Base-by-base conservation (phyloP, 2,329 filamentous ascomycete species). In the Leptosphaerulina australis region DNA sequence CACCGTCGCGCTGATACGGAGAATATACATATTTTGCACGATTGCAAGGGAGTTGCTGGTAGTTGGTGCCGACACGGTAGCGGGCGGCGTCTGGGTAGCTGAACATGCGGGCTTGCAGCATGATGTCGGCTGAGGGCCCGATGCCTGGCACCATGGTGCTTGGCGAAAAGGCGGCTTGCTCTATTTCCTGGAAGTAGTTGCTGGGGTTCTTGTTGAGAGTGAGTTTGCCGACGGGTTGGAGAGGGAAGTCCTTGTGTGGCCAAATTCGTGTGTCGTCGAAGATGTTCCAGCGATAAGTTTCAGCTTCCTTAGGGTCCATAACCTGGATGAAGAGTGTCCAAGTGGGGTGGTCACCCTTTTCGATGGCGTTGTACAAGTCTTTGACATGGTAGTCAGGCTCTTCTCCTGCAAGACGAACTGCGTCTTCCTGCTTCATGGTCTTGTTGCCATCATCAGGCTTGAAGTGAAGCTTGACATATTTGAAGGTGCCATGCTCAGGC, bases 121-220 rank as follows among this genome's bases (percentile, higher is more conserved):
- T 50, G 10, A 83, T 82, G 62, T 89, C 86, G 5, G 83, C 81
- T 0, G 82, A 83, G 0, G 83, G 80, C 43, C 81, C 84, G 36
- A 86, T 77, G 1, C 86, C 86, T 0, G 84, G 85, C 0, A 87
- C 83, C 66, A 88, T 74, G 52, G 81, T 84, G 0, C 81, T 81
- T 0, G 86, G 86, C 0, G 82, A 84, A 62, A 88, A 89, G 0
- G 83, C 82, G 0, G 83, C 81, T 70, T 88, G 85, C 68, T 89
- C 86, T 36, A 87, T 81, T 63, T 90, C 86, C 36, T 81, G 78
- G 62, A 88, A 88, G 74, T 88, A 88, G 72, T 89, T 88, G 44
- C 81, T 71, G 1, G 79, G 76, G 28, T 83, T 83, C 40, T 71
- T 70, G 58, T 82, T 79, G 9, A 85, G 66, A 0, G 75, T 78